phyloP scores from a whole-genome alignment of 805 yeast species.

The Pichia phayaonensis region DNA sequence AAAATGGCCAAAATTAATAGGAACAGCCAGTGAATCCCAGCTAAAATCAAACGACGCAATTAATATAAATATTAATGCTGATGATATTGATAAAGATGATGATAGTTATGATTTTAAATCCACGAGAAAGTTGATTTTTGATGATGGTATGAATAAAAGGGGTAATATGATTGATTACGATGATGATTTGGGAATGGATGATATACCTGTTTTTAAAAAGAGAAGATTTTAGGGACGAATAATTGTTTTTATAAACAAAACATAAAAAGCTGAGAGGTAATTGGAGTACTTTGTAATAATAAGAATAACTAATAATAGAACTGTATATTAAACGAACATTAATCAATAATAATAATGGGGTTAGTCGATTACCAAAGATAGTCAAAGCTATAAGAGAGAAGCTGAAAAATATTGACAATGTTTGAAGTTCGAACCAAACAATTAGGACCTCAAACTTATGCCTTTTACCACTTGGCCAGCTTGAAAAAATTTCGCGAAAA shows the following conservation, averaged over 20 bases:
- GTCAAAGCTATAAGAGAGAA: too few species aligned
- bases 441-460: too few species aligned
- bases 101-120: constrained; percentile 3
- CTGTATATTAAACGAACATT: too few species aligned
- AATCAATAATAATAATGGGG: too few species aligned
- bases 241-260: background rate
- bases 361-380: too few species aligned
- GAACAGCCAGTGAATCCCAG: constrained; percentile 34
- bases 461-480: too few species aligned
- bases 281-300: background rate
- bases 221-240: background rate
- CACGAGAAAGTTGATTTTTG: background rate
- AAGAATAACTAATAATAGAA: too few species aligned
- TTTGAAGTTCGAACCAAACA: too few species aligned
- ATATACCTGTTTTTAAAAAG: constrained; percentile 8
- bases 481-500: too few species aligned
- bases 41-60: constrained; percentile 10
- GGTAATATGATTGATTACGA: constrained; percentile 1
- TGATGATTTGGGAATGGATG: constrained; percentile 5
- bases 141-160: background rate
- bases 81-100: background rate
- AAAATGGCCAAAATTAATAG: constrained; percentile 42
- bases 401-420: too few species aligned
- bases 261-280: background rate
- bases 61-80: background rate